Evolutionary conservation across 108 stramenopile species (phyloP).

Genomic region (Skeletonema menzelii): DNA sequence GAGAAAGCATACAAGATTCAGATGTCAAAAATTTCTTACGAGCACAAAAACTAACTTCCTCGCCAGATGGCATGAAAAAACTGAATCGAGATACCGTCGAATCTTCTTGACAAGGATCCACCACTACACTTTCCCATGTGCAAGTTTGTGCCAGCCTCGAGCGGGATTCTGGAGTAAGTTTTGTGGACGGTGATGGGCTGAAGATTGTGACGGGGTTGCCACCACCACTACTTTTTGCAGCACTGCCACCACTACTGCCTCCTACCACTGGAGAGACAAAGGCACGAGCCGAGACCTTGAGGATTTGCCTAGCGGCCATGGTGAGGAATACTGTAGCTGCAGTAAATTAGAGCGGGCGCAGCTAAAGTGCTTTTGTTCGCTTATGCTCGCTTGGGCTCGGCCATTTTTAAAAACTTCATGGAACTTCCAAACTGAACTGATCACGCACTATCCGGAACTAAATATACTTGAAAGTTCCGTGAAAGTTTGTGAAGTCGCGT

Average conservation of each 20-base stretch:
- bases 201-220: slow-evolving; percentile 76
- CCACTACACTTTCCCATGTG: slow-evolving; percentile 71
- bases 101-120: slow-evolving; percentile 4
- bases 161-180: slow-evolving; percentile 30
- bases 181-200: slow-evolving; percentile 7
- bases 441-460: too few species aligned
- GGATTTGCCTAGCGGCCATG: not conserved
- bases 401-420: too few species aligned
- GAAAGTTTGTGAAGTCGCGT: too few species aligned
- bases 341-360: too few species aligned
- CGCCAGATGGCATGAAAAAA: slow-evolving; percentile 78
- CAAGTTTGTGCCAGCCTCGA: slow-evolving; percentile 57
- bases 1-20: not conserved
- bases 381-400: too few species aligned
- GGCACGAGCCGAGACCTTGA: slow-evolving; percentile 29
- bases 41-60: slow-evolving; percentile 68
- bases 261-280: slow-evolving; percentile 16
- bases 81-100: slow-evolving; percentile 10
- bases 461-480: too few species aligned
- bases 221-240: slow-evolving; percentile 45
- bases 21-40: slow-evolving; percentile 7
- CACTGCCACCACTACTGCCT: not conserved
- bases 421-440: too few species aligned
- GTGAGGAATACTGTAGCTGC: too few species aligned
- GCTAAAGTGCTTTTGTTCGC: too few species aligned